Percentiles rank a stretch among this genome's conserved stretches.
phyloP scores from a whole-genome alignment of 176 grass and related monocot genomes.

The Stipa capillata region DNA sequence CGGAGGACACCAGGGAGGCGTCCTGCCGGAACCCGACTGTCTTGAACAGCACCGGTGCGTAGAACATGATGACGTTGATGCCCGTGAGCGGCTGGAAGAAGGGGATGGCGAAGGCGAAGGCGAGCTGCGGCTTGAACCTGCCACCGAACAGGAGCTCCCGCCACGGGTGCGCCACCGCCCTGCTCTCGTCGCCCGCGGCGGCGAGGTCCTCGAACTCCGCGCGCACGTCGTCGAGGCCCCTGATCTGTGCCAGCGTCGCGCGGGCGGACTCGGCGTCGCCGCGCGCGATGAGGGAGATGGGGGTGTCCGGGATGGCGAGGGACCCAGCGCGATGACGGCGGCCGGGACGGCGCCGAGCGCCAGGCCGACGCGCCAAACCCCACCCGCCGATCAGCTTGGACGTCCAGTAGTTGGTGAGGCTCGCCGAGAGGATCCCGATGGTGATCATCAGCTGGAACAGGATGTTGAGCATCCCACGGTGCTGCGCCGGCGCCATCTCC shows the following conservation, averaged over 20 bases:
- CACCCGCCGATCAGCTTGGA: conserved; percentile 26
- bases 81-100: conserved; percentile 62
- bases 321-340: conserved; percentile 21
- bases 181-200: conserved; percentile 11
- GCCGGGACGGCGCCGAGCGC: conserved; percentile 35
- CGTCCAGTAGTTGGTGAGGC: conserved; percentile 23
- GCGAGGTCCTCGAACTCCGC: conserved; percentile 37
- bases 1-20: conserved; percentile 36
- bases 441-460: conserved; percentile 56
- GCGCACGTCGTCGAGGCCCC: conserved; percentile 27
- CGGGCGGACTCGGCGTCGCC: conserved; percentile 27
- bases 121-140: conserved; percentile 43
- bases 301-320: conserved; percentile 35
- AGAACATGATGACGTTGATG: conserved; percentile 76
- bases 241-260: conserved; percentile 21
- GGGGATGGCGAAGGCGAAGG: conserved; percentile 15
- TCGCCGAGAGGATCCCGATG: conserved; percentile 38
- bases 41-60: conserved; percentile 61
- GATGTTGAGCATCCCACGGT: conserved; percentile 53
- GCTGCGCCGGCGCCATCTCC: conserved; percentile 42
- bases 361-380: conserved; percentile 35
- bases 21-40: conserved; percentile 35
- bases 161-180: conserved; percentile 33
- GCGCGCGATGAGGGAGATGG: conserved; percentile 22
- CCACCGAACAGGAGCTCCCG: conserved; percentile 27